Evolutionary conservation across 805 yeast genomes (phyloP).

Genomic region (Wickerhamiella nectarea): DNA sequence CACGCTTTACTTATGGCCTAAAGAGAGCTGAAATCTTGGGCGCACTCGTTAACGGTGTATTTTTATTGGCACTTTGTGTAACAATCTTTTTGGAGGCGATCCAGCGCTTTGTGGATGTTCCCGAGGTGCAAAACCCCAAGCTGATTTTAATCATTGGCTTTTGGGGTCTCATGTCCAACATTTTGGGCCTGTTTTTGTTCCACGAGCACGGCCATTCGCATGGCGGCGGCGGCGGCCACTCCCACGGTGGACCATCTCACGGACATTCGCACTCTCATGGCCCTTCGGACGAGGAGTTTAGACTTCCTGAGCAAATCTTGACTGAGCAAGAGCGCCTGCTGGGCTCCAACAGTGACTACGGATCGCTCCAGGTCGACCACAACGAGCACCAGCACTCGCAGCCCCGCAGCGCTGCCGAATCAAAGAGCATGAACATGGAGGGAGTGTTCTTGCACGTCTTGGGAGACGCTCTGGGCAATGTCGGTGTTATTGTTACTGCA

Average conservation of each 20-base stretch:
- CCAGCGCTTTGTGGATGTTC: conserved; percentile 76
- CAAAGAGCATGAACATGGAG: conserved; percentile 82
- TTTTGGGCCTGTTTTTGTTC: conserved; percentile 73
- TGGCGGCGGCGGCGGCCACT: conserved; percentile 31
- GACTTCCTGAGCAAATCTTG: conserved; percentile 17
- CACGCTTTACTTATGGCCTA: conserved; percentile 93
- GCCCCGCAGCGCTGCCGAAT: conserved; percentile 13
- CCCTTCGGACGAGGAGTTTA: conserved; percentile 3
- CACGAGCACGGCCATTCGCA: conserved; percentile 48
- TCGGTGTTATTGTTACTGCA: conserved; percentile 86
- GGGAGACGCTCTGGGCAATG: conserved; percentile 91
- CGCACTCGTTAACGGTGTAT: conserved; percentile 87
- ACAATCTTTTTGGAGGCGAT: conserved; percentile 86
- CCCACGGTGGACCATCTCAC: conserved; percentile 22
- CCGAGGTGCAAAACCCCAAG: conserved; percentile 65
- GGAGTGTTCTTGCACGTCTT: conserved; percentile 92
- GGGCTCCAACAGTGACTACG: conserved; percentile 11
- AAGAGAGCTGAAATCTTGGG: conserved; percentile 95
- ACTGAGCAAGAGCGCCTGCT: conserved; percentile 20
- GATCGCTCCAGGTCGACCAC: conserved; percentile 6
- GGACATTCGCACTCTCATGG: conserved; percentile 12
- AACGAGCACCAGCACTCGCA: conserved; percentile 9
- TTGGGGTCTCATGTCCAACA: conserved; percentile 70
- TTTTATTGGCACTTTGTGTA: conserved; percentile 79
- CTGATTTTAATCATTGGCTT: conserved; percentile 69